Conservation (phyloP, 495 filamentous ascomycete species). For the Annulohypoxylon maeteangense region DNA sequence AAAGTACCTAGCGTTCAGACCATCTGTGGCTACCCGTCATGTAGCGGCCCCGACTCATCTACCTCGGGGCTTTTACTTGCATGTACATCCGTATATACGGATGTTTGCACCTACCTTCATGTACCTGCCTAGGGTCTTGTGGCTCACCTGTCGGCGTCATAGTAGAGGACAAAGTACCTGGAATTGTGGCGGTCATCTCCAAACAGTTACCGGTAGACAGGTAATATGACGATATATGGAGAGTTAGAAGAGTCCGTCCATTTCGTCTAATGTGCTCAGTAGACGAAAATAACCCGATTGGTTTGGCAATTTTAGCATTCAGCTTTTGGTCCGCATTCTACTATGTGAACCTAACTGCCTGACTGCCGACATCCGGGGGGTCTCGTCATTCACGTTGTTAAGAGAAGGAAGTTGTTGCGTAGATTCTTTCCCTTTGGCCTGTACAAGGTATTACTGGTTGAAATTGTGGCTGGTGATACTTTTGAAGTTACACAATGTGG, state of each 20-base stretch:
- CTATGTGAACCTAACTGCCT: conserved; percentile 15
- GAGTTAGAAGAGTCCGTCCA: conserved; percentile 4
- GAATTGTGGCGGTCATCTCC: conserved; percentile 20
- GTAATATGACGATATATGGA: conserved; percentile 32
- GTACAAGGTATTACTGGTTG: conserved; percentile 27
- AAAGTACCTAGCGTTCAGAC: background rate
- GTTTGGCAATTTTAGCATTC: background rate
- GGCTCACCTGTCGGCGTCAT: conserved; percentile 30
- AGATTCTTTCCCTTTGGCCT: conserved; percentile 3
- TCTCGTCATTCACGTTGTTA: conserved; percentile 16
- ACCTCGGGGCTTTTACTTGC: background rate
- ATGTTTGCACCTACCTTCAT: background rate
- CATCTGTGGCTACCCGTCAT: conserved; percentile 3
- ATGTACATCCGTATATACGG: background rate
- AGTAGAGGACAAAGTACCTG: conserved; percentile 1
- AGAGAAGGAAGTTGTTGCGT: background rate
- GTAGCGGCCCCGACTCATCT: background rate
- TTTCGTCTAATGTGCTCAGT: conserved; percentile 9
- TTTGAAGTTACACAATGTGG: background rate
- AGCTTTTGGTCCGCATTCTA: background rate
- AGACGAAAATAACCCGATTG: conserved; percentile 12
- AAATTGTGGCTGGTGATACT: conserved; percentile 30
- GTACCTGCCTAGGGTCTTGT: conserved; percentile 7
- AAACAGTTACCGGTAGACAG: conserved; percentile 12
- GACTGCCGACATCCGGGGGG: conserved; percentile 26